These are phyloP conservation scores for Haematococcus lacustris DNA, from an alignment of 139 green algal genomes.

Conservation along the genomic window DNA sequence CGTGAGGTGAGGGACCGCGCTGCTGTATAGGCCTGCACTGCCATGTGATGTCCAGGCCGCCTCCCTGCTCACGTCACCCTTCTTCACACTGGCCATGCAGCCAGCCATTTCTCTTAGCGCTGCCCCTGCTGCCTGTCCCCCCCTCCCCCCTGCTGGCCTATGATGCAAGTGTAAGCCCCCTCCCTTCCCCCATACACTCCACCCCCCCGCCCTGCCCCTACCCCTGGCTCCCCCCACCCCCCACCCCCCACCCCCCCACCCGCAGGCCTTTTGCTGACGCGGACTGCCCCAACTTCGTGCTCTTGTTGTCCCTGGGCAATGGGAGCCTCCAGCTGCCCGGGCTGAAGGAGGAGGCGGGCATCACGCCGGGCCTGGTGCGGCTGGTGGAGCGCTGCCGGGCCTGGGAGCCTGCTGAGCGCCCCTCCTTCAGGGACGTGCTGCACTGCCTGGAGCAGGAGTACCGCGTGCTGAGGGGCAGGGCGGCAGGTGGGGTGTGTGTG, in stretches of 20 bases:
- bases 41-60: not conserved
- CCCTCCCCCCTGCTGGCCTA: too few relatives aligned
- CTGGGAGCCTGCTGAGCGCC: constrained; percentile 22
- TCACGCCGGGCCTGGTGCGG: not conserved
- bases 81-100: too few relatives aligned
- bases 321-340: not conserved
- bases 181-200: not conserved
- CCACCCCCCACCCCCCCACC: too few relatives aligned
- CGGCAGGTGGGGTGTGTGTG: constrained; percentile 3
- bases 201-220: not conserved
- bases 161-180: too few relatives aligned
- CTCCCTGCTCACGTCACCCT: too few relatives aligned
- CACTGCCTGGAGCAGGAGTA: constrained; percentile 43
- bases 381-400: constrained; percentile 22
- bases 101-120: too few relatives aligned
- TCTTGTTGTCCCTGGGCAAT: not conserved
- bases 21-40: not conserved
- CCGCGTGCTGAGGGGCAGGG: constrained; percentile 22
- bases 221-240: not conserved
- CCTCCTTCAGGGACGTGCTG: constrained; percentile 42
- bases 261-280: not conserved
- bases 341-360: not conserved
- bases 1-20: constrained; percentile 5
- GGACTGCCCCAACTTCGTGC: not conserved
- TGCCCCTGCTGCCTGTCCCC: too few relatives aligned